phyloP scores from a whole-genome alignment of 2,329 filamentous ascomycete species.

The Xylaria sp. region DNA sequence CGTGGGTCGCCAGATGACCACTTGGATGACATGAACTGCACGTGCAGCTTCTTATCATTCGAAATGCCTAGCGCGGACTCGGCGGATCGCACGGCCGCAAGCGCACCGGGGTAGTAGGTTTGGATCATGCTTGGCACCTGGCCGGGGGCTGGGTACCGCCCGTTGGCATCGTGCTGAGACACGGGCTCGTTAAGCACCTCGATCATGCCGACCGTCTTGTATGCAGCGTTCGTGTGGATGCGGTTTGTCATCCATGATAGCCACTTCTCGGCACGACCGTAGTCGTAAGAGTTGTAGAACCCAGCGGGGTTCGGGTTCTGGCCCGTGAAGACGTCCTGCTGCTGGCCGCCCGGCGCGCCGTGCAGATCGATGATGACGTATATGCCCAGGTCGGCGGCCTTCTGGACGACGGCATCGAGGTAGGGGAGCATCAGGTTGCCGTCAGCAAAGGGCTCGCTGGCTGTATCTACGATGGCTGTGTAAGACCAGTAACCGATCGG shows the following conservation, averaged over 20 bases:
- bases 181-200: constrained; percentile 68
- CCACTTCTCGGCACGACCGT: constrained; percentile 64
- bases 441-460: constrained; percentile 43
- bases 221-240: constrained; percentile 60
- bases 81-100: constrained; percentile 58
- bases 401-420: constrained; percentile 48
- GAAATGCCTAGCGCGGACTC: constrained; percentile 58
- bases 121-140: constrained; percentile 49
- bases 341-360: constrained; percentile 42
- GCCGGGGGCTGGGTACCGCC: constrained; percentile 42
- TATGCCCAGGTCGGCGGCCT: constrained; percentile 49
- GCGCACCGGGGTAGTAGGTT: constrained; percentile 60
- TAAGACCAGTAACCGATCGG: constrained; percentile 44
- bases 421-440: constrained; percentile 48
- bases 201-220: constrained; percentile 67
- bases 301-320: constrained; percentile 52
- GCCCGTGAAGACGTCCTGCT: constrained; percentile 43
- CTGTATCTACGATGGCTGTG: constrained; percentile 40
- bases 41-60: constrained; percentile 59
- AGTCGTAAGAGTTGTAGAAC: constrained; percentile 68
- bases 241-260: constrained; percentile 65
- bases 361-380: constrained; percentile 48
- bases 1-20: constrained; percentile 66
- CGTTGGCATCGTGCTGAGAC: constrained; percentile 48
- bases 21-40: constrained; percentile 59